These are phyloP conservation scores for Xylaria sp. DNA, from an alignment of 2,329 filamentous ascomycete species.

Conservation along the genomic window DNA sequence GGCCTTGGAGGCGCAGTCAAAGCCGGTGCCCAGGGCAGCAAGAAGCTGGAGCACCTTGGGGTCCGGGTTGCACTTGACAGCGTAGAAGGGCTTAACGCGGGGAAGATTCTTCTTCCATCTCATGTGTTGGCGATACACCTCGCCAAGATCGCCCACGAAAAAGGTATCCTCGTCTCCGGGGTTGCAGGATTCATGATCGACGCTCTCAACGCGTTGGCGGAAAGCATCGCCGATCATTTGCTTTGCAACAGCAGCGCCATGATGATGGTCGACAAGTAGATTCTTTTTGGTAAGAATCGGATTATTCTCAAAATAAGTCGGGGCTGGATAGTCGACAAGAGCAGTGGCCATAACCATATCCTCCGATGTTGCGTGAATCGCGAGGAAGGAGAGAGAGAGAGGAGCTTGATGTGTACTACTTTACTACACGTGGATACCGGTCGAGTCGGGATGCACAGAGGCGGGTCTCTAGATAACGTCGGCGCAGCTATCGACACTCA, in stretches of 20 bases:
- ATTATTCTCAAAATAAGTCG: slow-evolving; percentile 62
- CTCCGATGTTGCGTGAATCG: slow-evolving; percentile 49
- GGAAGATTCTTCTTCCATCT: slow-evolving; percentile 96
- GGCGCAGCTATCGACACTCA: slow-evolving; percentile 22
- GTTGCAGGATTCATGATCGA: slow-evolving; percentile 88
- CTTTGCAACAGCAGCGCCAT: slow-evolving; percentile 69
- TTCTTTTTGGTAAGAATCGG: slow-evolving; percentile 52
- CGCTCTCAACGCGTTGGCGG: slow-evolving; percentile 81
- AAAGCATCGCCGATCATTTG: slow-evolving; percentile 87
- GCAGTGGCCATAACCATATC: slow-evolving; percentile 75
- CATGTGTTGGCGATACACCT: slow-evolving; percentile 98
- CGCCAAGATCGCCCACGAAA: slow-evolving; percentile 96
- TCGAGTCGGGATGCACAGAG: slow-evolving; percentile 38
- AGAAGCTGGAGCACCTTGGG: slow-evolving; percentile 88
- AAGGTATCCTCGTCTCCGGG: slow-evolving; percentile 97
- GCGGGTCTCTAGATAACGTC: slow-evolving; percentile 29
- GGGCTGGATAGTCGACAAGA: slow-evolving; percentile 64
- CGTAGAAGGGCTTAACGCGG: slow-evolving; percentile 95
- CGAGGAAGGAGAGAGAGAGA: slow-evolving; percentile 31
- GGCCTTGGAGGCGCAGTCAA: slow-evolving; percentile 97
- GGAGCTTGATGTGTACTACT: slow-evolving; percentile 37
- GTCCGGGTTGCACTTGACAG: slow-evolving; percentile 99
- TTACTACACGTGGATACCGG: slow-evolving; percentile 26
- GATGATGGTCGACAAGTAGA: slow-evolving; percentile 53
- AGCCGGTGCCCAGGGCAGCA: slow-evolving; percentile 88